Base-by-base conservation (phyloP, 306 rosid species). In the Erythrophleum fordii region DNA sequence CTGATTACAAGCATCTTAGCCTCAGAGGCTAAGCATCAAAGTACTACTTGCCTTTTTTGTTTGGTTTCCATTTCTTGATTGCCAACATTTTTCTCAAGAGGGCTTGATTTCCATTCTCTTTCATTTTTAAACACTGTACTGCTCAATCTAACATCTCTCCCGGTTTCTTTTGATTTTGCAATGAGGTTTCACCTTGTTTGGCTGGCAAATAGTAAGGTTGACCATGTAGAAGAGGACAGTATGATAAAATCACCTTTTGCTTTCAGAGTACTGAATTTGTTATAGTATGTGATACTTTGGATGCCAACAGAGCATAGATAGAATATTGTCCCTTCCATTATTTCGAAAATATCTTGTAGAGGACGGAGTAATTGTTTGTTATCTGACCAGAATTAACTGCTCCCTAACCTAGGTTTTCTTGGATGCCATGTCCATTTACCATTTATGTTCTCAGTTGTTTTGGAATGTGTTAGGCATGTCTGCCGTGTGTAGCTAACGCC, bases 31-130 rank as follows among this genome's bases (percentile, higher is more conserved):
- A 37, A 45, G 72, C 46, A 17, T 83, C 68, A 52, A 29, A 79
- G 71, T 74, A 79, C 55, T 28, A 41, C 37, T 78, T 48, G 31
- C 67, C 28, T 73, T n/a, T 20, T 75, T 73, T 58, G 37, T 23
- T 31, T 16, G 73, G 49, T 5, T 46, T 46, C 59, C 17, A 67
- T 13, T 49, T 66, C 66, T 31, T 78, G 53, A 39, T 56, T 59
- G 62, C 76, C 13, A 55, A 16, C 77, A 53, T 81, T 75, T 67
- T 73, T 65, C 51, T 53, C 44, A 59, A 75, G 42, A 58, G 53
- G 58, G 58, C 22, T 53, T 76, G 55, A 26, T 34, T 49, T 62
- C 46, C 14, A 11, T 44, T 81, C 16, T 17, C 12, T 65, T 29
- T 52, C 18, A 75, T 55, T 48, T 52, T 48, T 55, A 13, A 75